phyloP scores from a whole-genome alignment of 345 rosid species.

The Eucalyptus melliodora region DNA sequence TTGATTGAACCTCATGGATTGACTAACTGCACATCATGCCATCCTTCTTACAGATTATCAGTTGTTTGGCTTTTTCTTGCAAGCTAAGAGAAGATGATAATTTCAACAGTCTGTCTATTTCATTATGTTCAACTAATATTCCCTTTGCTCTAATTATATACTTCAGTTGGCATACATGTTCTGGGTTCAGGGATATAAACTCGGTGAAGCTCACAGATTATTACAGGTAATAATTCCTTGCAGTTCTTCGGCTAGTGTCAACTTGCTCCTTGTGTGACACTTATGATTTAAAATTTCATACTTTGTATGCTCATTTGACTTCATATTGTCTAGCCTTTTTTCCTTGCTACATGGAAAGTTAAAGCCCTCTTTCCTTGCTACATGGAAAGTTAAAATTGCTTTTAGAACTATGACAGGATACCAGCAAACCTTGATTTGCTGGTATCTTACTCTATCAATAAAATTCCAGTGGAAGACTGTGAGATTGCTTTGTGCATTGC shows the following conservation, averaged over 20 bases:
- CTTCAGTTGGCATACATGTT: conserved; percentile 89
- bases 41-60: not conserved
- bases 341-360: not conserved
- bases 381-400: not conserved
- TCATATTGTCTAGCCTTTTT: not conserved
- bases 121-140: not conserved
- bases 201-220: conserved; percentile 54
- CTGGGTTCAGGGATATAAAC: conserved; percentile 92
- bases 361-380: not conserved
- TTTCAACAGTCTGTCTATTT: not conserved
- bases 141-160: not conserved
- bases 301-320: not conserved
- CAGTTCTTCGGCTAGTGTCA: not conserved
- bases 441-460: not conserved
- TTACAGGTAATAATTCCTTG: conserved; percentile 62
- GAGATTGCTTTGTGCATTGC: not conserved
- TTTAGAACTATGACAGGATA: not conserved
- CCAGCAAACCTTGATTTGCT: not conserved
- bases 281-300: not conserved
- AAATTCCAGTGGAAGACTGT: not conserved
- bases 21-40: not conserved
- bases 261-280: not conserved
- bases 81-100: not conserved
- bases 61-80: not conserved
- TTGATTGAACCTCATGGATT: not conserved